Evolutionary conservation across 257 asterid species (phyloP).

Genomic region (Nicotiana obtusifolia): DNA sequence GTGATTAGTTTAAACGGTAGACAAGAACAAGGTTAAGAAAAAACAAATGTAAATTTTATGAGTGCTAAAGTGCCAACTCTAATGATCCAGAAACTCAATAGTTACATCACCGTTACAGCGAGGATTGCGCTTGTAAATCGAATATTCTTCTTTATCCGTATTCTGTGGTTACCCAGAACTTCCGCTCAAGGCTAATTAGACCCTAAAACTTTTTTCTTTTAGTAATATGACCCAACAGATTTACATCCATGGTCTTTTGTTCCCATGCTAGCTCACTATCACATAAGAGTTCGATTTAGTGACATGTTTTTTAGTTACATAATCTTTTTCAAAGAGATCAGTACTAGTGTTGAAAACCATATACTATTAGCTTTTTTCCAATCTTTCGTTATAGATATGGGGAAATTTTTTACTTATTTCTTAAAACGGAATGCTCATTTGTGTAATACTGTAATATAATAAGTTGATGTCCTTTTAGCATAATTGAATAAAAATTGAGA

Average conservation of each 20-base stretch:
- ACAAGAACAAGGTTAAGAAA: not conserved
- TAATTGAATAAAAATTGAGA: not conserved
- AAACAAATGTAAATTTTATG: not conserved
- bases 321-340: no score
- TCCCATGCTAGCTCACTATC: not conserved
- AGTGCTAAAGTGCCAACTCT: not conserved
- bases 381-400: not conserved
- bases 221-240: not conserved
- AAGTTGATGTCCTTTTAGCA: not conserved
- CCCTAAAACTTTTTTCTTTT: not conserved
- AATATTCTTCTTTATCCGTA: not conserved
- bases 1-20: not conserved
- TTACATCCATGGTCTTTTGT: not conserved
- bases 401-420: not conserved
- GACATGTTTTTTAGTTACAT: no score
- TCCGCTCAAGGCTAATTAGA: not conserved
- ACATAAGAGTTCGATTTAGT: not conserved
- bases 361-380: not conserved
- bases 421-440: not conserved
- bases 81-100: not conserved
- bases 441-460: not conserved
- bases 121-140: not conserved
- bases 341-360: no score
- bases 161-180: not conserved
- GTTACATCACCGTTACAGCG: not conserved